Evolutionary conservation across 495 filamentous ascomycete species (phyloP).

Genomic region (Neurospora sublineolata): DNA sequence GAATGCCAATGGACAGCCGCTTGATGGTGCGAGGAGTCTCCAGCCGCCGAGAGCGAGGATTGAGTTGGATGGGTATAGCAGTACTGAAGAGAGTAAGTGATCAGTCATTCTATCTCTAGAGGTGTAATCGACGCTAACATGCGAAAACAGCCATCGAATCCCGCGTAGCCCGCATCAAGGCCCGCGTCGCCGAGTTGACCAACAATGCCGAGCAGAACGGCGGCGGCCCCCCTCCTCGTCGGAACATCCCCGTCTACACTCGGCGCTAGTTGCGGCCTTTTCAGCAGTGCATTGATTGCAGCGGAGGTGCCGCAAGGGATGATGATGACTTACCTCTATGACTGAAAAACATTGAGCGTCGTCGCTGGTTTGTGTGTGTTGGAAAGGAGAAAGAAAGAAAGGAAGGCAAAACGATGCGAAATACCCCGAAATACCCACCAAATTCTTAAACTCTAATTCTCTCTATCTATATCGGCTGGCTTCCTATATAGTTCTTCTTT

Average conservation of each 20-base stretch:
- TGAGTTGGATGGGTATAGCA: constrained; percentile 68
- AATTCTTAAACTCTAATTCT: background rate
- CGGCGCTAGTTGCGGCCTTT: background rate
- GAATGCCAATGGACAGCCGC: constrained; percentile 16
- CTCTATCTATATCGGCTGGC: background rate
- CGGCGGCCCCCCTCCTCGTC: background rate
- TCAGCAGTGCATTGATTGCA: background rate
- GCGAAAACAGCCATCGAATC: constrained; percentile 68
- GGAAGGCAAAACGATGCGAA: background rate
- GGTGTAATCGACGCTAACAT: constrained; percentile 15
- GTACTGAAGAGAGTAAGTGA: constrained; percentile 87
- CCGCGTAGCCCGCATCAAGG: constrained; percentile 94
- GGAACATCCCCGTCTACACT: background rate
- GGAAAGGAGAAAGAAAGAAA: background rate
- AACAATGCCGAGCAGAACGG: constrained; percentile 37
- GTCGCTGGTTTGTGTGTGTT: background rate
- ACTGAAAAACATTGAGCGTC: background rate
- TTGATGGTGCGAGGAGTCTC: constrained; percentile 7
- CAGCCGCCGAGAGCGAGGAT: constrained; percentile 37
- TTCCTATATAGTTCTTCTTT: background rate
- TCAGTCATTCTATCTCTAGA: too few species aligned
- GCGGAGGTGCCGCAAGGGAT: background rate
- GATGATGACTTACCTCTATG: background rate
- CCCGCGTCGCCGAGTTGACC: constrained; percentile 87
- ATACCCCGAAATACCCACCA: background rate